A percentile compares a stretch with the other conserved stretches of the same genome.
Conservation (phyloP, 148 eudicot genomes). For the Fagopyrum homotropicum region DNA sequence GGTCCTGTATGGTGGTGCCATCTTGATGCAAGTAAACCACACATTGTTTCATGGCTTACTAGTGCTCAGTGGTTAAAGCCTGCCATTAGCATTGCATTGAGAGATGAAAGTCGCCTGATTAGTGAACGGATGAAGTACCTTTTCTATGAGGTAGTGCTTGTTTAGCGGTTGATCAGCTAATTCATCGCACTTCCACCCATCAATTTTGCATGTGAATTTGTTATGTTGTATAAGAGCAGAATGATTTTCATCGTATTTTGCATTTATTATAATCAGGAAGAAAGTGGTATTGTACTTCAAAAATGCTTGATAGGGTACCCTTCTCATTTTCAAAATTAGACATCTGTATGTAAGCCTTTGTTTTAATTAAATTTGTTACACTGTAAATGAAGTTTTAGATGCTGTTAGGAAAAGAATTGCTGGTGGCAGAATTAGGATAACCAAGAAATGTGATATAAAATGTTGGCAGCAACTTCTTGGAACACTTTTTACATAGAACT, state of each 20-base stretch:
- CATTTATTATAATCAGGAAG: background rate
- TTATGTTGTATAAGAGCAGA: background rate
- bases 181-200: background rate
- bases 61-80: constrained; percentile 93
- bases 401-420: too few relatives aligned
- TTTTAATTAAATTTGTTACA: too few relatives aligned
- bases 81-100: constrained; percentile 81
- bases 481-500: background rate
- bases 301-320: too few relatives aligned
- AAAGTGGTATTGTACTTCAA: too few relatives aligned
- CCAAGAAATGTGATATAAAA: background rate
- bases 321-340: too few relatives aligned
- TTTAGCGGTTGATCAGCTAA: background rate
- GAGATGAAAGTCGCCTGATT: constrained; percentile 88
- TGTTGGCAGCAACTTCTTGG: background rate
- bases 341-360: too few relatives aligned
- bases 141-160: constrained; percentile 72
- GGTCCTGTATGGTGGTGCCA: constrained; percentile 99
- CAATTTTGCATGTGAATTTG: background rate
- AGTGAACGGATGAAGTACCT: constrained; percentile 93
- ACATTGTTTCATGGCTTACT: constrained; percentile 56
- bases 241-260: background rate
- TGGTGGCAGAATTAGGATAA: too few relatives aligned
- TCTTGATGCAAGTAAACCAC: constrained; percentile 64
- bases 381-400: too few relatives aligned